These are phyloP conservation scores for Pseudogymnoascus verrucosus DNA, from an alignment of 2,329 filamentous ascomycete species.

Conservation along the genomic window DNA sequence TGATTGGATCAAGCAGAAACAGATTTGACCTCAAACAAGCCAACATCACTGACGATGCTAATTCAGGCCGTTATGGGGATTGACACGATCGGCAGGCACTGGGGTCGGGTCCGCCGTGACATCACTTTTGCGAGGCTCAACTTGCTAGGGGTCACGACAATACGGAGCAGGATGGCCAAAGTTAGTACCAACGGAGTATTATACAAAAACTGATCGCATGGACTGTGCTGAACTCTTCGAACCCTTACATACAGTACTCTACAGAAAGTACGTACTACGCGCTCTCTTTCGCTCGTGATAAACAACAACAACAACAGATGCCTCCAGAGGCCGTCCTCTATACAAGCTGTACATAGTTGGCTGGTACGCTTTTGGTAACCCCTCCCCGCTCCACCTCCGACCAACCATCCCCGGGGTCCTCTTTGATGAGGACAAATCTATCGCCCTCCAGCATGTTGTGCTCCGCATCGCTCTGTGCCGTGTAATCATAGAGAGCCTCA, in stretches of 20 bases:
- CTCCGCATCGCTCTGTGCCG: conserved; percentile 76
- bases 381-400: conserved; percentile 92
- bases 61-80: conserved; percentile 6
- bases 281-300: neutral
- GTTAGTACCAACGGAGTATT: neutral
- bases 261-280: neutral
- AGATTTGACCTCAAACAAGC: conserved; percentile 6
- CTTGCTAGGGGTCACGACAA: neutral
- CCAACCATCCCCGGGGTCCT: conserved; percentile 91
- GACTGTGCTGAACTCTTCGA: neutral
- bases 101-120: neutral
- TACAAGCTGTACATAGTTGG: conserved; percentile 72
- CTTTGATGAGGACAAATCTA: conserved; percentile 78
- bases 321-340: neutral
- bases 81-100: neutral
- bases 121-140: neutral
- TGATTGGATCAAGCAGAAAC: neutral
- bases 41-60: conserved; percentile 1
- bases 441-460: conserved; percentile 89
- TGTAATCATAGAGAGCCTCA: conserved; percentile 87
- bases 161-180: neutral
- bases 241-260: conserved; percentile 5
- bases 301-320: neutral
- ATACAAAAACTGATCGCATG: neutral
- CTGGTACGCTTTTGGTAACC: conserved; percentile 78